These are phyloP conservation scores for Aspergillus chevalieri DNA, from an alignment of 2,329 filamentous ascomycete genomes.

Conservation along the genomic window DNA sequence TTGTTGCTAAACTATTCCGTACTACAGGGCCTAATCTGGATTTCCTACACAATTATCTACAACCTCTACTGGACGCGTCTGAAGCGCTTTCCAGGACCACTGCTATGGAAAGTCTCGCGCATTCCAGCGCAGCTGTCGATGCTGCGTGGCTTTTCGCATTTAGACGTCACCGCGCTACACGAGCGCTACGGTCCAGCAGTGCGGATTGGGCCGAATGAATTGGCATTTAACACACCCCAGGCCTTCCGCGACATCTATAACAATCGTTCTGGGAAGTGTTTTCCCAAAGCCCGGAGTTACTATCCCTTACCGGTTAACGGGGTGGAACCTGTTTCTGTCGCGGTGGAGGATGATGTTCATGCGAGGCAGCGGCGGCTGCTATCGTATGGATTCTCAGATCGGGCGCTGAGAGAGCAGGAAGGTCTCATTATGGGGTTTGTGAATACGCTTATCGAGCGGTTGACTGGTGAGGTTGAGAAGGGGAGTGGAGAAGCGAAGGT, in stretches of 20 bases:
- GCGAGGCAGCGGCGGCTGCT: slow-evolving; percentile 13
- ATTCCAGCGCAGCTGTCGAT: not conserved
- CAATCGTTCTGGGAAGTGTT: slow-evolving; percentile 12
- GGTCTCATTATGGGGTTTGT: not conserved
- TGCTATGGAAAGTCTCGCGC: not conserved
- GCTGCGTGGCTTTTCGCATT: not conserved
- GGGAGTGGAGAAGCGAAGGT: slow-evolving; percentile 7
- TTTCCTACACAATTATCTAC: not conserved
- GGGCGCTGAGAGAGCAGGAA: slow-evolving; percentile 17
- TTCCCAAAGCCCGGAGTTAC: slow-evolving; percentile 15
- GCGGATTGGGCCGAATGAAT: slow-evolving; percentile 13
- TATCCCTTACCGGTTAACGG: slow-evolving; percentile 4
- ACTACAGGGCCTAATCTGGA: no score
- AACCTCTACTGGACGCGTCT: not conserved
- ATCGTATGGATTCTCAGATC: slow-evolving; percentile 21
- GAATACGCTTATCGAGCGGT: not conserved
- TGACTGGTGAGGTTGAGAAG: not conserved
- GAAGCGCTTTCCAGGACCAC: not conserved
- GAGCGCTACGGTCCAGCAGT: slow-evolving; percentile 13
- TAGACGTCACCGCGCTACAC: not conserved
- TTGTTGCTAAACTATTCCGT: no score
- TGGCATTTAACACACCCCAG: slow-evolving; percentile 24
- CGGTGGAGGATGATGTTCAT: slow-evolving; percentile 7
- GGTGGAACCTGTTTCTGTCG: not conserved
- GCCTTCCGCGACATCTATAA: slow-evolving; percentile 32